phyloP scores from a whole-genome alignment of 345 rosid genomes.

The Bruguiera sexangula region DNA sequence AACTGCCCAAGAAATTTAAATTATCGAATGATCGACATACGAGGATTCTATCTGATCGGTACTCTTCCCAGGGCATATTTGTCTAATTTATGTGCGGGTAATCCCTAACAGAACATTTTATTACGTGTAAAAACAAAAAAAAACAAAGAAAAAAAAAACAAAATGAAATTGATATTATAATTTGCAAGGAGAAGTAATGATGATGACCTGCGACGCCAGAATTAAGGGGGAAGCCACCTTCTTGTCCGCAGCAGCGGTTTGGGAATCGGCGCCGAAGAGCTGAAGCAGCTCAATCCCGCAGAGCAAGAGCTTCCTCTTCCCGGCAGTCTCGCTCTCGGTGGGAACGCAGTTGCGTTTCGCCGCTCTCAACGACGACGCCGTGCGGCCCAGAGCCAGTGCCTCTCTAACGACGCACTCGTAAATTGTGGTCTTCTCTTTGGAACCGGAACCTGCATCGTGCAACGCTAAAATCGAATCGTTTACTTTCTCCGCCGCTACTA shows the following conservation, averaged over 20 bases:
- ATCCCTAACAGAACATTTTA: background rate
- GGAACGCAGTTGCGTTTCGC: conserved; percentile 23
- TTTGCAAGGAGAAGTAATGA: background rate
- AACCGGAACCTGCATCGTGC: conserved; percentile 34
- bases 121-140: background rate
- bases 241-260: conserved; percentile 28
- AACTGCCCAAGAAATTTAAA: conserved; percentile 6
- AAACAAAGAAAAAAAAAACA: background rate
- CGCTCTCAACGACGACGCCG: conserved; percentile 16
- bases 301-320: conserved; percentile 58
- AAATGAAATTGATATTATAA: background rate
- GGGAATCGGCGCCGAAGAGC: conserved; percentile 53
- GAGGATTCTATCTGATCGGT: background rate
- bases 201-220: conserved; percentile 50
- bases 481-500: conserved; percentile 51
- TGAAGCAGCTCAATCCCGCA: conserved; percentile 69
- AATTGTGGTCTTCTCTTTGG: conserved; percentile 50
- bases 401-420: conserved; percentile 57
- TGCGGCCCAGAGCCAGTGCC: conserved; percentile 40
- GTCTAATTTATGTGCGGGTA: background rate
- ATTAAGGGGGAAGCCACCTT: conserved; percentile 51
- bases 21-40: background rate
- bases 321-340: conserved; percentile 22
- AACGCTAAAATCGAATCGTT: conserved; percentile 36
- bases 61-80: background rate